Base-by-base conservation (phyloP, 192 early-diverging fungal genomes). In the Coemansia sp. region DNA sequence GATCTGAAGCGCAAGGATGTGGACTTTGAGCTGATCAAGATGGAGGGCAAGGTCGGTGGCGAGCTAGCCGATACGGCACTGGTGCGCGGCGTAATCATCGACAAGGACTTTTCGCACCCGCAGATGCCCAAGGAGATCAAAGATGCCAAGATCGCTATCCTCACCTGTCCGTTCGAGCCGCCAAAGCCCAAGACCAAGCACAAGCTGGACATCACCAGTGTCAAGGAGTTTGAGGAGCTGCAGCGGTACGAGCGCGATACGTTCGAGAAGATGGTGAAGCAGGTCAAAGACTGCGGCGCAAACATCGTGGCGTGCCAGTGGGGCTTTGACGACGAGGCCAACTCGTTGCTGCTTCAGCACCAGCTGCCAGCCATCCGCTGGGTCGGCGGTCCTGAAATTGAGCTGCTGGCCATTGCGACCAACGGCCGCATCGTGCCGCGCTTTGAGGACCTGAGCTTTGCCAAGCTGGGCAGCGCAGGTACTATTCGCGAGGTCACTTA, bases 181-280 rank as follows among this genome's bases (percentile, higher is more conserved):
- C 97, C 97, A 66, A 97, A 98, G 86, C 97, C 97, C 76, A 99
- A 99, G 85, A 99, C 97, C 70, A 99, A 99, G 90, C 97, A 98
- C 81, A 94, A 97, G 86, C 85, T 99, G 59, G 97, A 99, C 67
- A 98, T 99, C 64, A 95, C 92, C 13, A 93, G 90, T 6, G 97
- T 98, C 50, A 96, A 98, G 72, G 97, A 99, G 81, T 99, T 93
- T 86, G 87, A 96, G 78, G 94, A 95, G 81, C 86, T 99, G 65
- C 95, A 98, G 78, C 81, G 78, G 55, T 99, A 97, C 74, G 97
- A 99, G 82, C 88, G 85, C 62, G 89, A 94, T 61, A 97, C 96
- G 81, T 99, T 99, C 72, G 89, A 94, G 72, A 86, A 87, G 41
- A 99, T 99, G 97, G 93, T 99, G 57, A 86, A 88, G 61, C 89